phyloP scores from a whole-genome alignment of 2,329 filamentous ascomycete species.

The Ilyonectria robusta region DNA sequence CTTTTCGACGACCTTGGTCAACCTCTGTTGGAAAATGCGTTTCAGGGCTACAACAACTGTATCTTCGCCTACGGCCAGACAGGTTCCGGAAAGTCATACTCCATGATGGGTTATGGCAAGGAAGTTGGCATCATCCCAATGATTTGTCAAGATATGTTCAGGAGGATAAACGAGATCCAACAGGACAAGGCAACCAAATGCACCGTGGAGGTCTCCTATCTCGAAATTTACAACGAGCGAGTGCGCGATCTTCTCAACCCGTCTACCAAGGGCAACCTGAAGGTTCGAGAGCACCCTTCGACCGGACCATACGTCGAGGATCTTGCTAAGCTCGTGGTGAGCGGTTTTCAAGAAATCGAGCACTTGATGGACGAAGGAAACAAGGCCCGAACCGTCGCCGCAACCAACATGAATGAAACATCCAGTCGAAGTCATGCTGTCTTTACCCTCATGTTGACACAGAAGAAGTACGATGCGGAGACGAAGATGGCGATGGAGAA shows the following conservation, averaged over 20 bases:
- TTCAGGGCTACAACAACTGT: slow-evolving; percentile 99
- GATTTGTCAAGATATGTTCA: slow-evolving; percentile 98
- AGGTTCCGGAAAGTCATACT: slow-evolving; percentile 98
- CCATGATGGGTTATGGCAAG: slow-evolving; percentile 99
- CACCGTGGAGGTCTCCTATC: slow-evolving; percentile 97
- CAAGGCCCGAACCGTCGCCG: slow-evolving; percentile 96
- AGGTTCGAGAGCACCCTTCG: slow-evolving; percentile 97
- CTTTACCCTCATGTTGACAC: slow-evolving; percentile 94
- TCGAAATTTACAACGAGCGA: slow-evolving; percentile 99
- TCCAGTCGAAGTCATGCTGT: slow-evolving; percentile 98
- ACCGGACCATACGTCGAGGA: slow-evolving; percentile 99
- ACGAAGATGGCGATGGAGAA: slow-evolving; percentile 99
- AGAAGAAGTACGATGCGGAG: slow-evolving; percentile 91
- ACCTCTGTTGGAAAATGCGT: slow-evolving; percentile 96
- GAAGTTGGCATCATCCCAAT: slow-evolving; percentile 96
- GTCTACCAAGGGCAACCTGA: slow-evolving; percentile 94
- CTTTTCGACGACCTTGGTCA: slow-evolving; percentile 90
- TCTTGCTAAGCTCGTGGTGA: slow-evolving; percentile 93
- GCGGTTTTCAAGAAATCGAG: slow-evolving; percentile 95
- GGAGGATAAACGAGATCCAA: slow-evolving; percentile 80
- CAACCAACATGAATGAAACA: slow-evolving; percentile 99
- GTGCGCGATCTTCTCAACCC: slow-evolving; percentile 97
- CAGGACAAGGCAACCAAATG: slow-evolving; percentile 83
- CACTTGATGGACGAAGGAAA: slow-evolving; percentile 99
- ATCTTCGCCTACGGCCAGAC: slow-evolving; percentile 99